Base-by-base conservation (phyloP, 495 filamentous ascomycete genomes). In the Pyrenopolyporus hunteri region DNA sequence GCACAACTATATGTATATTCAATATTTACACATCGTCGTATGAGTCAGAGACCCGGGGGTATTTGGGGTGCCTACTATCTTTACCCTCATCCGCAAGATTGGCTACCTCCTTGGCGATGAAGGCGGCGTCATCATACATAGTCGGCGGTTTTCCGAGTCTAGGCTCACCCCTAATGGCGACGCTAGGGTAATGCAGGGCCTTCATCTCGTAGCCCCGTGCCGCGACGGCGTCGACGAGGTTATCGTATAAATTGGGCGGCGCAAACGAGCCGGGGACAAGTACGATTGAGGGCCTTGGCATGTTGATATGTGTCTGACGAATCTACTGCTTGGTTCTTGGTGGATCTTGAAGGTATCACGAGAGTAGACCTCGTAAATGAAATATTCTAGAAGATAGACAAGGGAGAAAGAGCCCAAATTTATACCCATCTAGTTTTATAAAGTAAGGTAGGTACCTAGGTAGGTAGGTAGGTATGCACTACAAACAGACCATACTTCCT, bases 181-280 rank as follows among this genome's bases (percentile, higher is more conserved):
- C 56, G 10, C 49, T 66, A 0, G 66, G 54, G 2, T 42, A 53
- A 6, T 59, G 62, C 9, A 71, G 10, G 4, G 22, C 68, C 23
- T 40, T 68, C 7, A 71, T 64, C 13, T 67, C 62, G 25, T 67
- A 69, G 19, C 73, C 75, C 29, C 64, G 56, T 0, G 48, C 55
- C 5, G 53, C 35, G 13, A 79, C 23, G 6, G 52, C 43, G 3
- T 60, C 39, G 29, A 71, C 36, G 7, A 78, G 42, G 8, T 62
- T 49, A 11, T 70, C 46, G 51, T 76, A 81, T 26, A 68, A 14
- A 2, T 39, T 36, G 10, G 70, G 63, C n/a, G 44, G 51, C 1
- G 45, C 63, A 56, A 79, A 79, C 13, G 77, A 75, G 43, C 77
- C 76, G 0, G 76, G 69, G 13, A 74, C 63, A n/a, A 79, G 56